Base-by-base conservation (phyloP, 2,329 filamentous ascomycete species). In the Cryphonectria japonica region DNA sequence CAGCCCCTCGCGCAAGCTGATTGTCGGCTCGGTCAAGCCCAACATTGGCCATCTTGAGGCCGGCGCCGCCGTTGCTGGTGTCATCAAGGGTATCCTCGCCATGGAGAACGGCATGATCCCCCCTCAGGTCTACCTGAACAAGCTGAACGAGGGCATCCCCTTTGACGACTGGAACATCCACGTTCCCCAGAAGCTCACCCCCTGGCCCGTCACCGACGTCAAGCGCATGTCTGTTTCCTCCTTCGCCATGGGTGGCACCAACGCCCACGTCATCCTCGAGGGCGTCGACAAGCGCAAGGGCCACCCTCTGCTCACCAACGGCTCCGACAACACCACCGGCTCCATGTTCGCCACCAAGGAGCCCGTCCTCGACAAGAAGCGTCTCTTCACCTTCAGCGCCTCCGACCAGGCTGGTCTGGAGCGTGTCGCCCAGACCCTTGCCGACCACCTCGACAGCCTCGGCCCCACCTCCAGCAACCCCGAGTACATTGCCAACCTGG, bases 1-100 rank as follows among this genome's bases (percentile, higher is more conserved):
- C 29, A 70, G 54, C 43, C 4, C 64, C 16, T 43, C 54, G 29
- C 63, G 68, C 63, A 70, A 67, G 68, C 57, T 67, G 41, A 67
- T 67, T n/a, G 57, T 79, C 60, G 79, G 79, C 41, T 79, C 76
- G 74, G 82, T 37, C 83, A 70, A 83, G 72, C 76, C 79, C 6
- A 81, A 82, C 59, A 72, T 84, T 29, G 85, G 85, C 0, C 85
- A 87, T 71, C 75, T 76, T 0, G 85, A 86, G 73, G 81, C 79
- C 0, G 82, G 83, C 0, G 80, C 81, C 3, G 85, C 83, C 1
- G 68, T 86, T 0, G 78, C 79, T 0, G 78, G 78, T 0, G 43
- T 87, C 2, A 80, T 87, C 46, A 87, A 87, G 70, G 77, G 77
- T n/a, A 76, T 83, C 2, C 67, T 86, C 13, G 79, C 79, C 0